Base-by-base conservation (phyloP, 225 moss, liverwort and hornwort species). In the Rhytidiadelphus loreus region DNA sequence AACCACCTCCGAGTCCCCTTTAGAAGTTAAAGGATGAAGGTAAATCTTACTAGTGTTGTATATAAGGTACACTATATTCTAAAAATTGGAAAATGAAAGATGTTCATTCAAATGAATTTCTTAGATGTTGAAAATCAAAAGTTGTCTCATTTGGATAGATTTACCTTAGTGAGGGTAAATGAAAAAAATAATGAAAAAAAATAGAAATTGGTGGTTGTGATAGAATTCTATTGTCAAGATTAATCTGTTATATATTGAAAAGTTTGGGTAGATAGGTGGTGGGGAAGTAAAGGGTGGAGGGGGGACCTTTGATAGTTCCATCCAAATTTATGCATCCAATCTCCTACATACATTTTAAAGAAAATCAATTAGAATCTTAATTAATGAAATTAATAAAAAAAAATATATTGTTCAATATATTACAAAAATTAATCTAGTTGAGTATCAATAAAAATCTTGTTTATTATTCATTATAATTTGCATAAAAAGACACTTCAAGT, bases 321-420 rank as follows among this genome's bases (percentile, higher is more conserved):
- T 0, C 2, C 0, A 0, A 2, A 23, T 23, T 24, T 14, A 1
- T 13, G 14, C 8, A 25, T 39, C 22, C 22, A n/a, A 21, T 22
- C 4, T n/a, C 9, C 4, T 1, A n/a, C 12, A 22, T n/a, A 37
- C 12, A 12, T 2, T 69, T 69, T 7, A 13, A 69, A 23, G n/a
- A 68, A 69, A 70, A 70, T 41, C 21, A 70, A 70, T 14, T 25
- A 43, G 8, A 14, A 1, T 25, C 43, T 43, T 39, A 1, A 41
- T 43, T 39, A 1, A 41, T 26, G 5, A 43, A 71, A 69, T 23
- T 23, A 39, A 24, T 13, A 19, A 9, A 33, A 17, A 5, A 2
- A 33, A 22, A 7, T 17, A 39, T 24, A 70, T 41, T 70, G 1
- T 70, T 41, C 4, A 8, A 70, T 70, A 70, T 8, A 0, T 41